A percentile compares a stretch with the other conserved stretches of the same genome.
Conservation (phyloP, 805 yeast species). For the Maudiozyma saulgeensis region DNA sequence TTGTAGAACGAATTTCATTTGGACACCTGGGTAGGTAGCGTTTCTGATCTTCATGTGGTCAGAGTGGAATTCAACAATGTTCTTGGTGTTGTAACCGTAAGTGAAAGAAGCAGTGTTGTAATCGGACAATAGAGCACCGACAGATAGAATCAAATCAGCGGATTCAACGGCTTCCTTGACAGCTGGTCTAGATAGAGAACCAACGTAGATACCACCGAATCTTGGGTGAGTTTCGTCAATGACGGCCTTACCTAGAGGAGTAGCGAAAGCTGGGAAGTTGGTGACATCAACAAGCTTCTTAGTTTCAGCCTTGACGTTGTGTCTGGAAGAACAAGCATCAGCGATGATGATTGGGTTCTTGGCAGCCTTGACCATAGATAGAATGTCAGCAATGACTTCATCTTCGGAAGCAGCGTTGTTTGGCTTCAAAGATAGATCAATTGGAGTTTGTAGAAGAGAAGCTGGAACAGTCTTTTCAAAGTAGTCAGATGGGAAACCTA, state of each 20-base stretch:
- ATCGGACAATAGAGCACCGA: conserved; percentile 2
- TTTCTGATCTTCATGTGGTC: conserved; percentile 2
- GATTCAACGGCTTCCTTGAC: conserved; percentile 2
- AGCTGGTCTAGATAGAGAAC: conserved; percentile 1
- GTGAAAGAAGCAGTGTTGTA: conserved; percentile 2
- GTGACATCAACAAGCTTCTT: conserved; percentile 1
- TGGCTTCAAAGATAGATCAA: not conserved
- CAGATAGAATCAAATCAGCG: conserved; percentile 1
- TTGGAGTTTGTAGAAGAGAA: not conserved
- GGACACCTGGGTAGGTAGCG: conserved; percentile 4
- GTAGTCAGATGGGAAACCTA: conserved; percentile 1
- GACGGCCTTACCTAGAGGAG: conserved; percentile 1
- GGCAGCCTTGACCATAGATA: not conserved
- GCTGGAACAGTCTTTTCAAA: conserved; percentile 1
- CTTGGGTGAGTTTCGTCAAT: conserved; percentile 2
- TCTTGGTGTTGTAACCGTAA: conserved; percentile 2
- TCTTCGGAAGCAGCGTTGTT: not conserved
- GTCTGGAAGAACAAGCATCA: conserved; percentile 3
- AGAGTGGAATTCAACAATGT: conserved; percentile 3
- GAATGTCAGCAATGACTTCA: not conserved
- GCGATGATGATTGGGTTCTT: conserved; percentile 3
- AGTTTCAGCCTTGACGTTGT: conserved; percentile 1
- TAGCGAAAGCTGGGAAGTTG: conserved; percentile 1
- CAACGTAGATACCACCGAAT: conserved; percentile 3
- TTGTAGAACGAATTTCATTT: conserved; percentile 1